These are phyloP conservation scores for Aspergillus saccharolyticus DNA, from an alignment of 495 filamentous ascomycete species.

Conservation along the genomic window DNA sequence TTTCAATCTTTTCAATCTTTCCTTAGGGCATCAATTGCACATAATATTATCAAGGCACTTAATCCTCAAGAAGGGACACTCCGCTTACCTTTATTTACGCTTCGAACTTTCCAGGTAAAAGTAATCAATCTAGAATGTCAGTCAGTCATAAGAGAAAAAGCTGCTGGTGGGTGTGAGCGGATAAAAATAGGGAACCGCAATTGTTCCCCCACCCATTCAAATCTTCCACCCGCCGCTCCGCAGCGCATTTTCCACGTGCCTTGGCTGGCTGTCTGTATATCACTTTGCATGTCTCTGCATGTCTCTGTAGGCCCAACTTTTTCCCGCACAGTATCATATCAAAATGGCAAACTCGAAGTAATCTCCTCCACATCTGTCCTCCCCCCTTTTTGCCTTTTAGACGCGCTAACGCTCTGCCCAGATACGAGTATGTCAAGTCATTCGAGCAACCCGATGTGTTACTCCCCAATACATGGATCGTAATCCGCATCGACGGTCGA, in stretches of 20 bases:
- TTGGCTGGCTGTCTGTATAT: neutral
- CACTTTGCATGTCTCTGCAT: too few relatives aligned
- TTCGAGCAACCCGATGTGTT: constrained; percentile 80
- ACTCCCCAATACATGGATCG: constrained; percentile 88
- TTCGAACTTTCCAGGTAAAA: too few relatives aligned
- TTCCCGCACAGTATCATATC: neutral
- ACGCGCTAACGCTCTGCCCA: constrained; percentile 22
- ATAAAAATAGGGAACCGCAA: neutral
- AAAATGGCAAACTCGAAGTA: constrained; percentile 58
- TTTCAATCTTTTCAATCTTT: neutral
- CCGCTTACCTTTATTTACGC: too few relatives aligned
- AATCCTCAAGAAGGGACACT: too few relatives aligned
- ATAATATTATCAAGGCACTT: neutral
- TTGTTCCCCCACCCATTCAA: neutral
- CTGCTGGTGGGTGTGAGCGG: too few relatives aligned
- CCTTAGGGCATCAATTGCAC: neutral
- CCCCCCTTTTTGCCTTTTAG: neutral
- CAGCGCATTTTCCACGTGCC: neutral
- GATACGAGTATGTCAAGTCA: constrained; percentile 86
- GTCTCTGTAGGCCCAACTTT: neutral
- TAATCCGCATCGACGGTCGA: constrained; percentile 86
- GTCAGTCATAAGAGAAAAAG: too few relatives aligned
- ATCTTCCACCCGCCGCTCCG: neutral
- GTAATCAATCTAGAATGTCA: too few relatives aligned
- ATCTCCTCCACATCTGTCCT: neutral